Evolutionary conservation across 148 eudicot genomes (phyloP), one percentile per base, ranked within the genome.

Genomic region (Rhododendron ferrugineum): DNA sequence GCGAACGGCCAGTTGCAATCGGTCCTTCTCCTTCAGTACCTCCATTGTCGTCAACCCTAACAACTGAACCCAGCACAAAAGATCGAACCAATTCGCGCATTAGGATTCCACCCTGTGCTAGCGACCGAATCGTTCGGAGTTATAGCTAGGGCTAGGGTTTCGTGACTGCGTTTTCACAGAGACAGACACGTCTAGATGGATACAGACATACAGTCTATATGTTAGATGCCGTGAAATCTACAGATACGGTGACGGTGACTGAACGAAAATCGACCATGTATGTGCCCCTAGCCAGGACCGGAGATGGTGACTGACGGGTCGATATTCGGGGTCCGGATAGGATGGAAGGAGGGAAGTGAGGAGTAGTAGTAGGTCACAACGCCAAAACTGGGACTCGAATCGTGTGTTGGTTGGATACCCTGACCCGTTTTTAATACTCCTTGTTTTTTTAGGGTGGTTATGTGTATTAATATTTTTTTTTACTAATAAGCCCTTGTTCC

Each of bases 1-100:
- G 54, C 89, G 86, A 50, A 90, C 80, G 32, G 84, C 95, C 75
- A 93, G 80, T 81, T 94, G 90, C 6, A 90, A 78, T 7, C 89
- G 91, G 54, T 86, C 86, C 60, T 54, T 16, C 60, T 54, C 60
- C 34, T 86, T 85, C 74, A 84, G 86, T 4, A 85, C 80, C 86
- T 89, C 96, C 93, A 91, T 54, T 54, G 23, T 64, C 22, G 2
- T 54, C 72, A 81, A 83, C 73, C 60, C 49, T 42, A 44, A 13
- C 1, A 82, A 82, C 34, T 18, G 49, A 52, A 52, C 84, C 74
- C 79, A 28, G 83, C 40, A 37, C 52, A 74, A 9, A 14, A 44
- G 52, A 86, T 82, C 70, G 40, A 80, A 70, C 72, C 79, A 80
- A 68, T 66, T 62, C n/a, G 81, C 15, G 47, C 88, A 86, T 86